These are phyloP conservation scores for Rhododendron simsii DNA, from an alignment of 148 eudicot genomes.

Conservation along the genomic window DNA sequence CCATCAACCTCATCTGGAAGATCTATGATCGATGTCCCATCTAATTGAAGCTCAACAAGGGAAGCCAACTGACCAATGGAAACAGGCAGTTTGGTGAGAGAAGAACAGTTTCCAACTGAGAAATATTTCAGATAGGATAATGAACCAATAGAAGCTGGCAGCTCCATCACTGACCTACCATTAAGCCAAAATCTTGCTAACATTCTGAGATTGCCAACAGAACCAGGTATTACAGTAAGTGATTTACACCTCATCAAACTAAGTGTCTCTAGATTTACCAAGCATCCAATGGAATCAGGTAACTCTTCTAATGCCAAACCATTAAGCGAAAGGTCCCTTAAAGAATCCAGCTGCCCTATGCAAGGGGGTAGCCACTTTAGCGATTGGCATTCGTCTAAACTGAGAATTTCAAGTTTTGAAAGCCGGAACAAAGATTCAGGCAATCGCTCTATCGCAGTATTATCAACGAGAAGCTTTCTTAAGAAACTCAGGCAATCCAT, in stretches of 20 bases:
- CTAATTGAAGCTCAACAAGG: slow-evolving; percentile 36
- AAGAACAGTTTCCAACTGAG: slow-evolving; percentile 26
- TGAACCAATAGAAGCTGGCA: slow-evolving; percentile 46
- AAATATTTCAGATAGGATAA: slow-evolving; percentile 33
- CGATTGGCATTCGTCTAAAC: slow-evolving; percentile 27
- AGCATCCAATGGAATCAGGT: slow-evolving; percentile 35
- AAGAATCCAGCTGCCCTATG: slow-evolving; percentile 34
- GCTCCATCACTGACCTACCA: slow-evolving; percentile 27
- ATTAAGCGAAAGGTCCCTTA: slow-evolving; percentile 33
- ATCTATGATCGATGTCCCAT: slow-evolving; percentile 19
- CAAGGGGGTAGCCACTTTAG: slow-evolving; percentile 34
- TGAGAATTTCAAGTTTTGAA: slow-evolving; percentile 43
- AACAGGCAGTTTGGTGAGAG: slow-evolving; percentile 30
- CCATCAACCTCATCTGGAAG: slow-evolving; percentile 46
- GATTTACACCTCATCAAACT: slow-evolving; percentile 29
- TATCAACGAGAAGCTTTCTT: slow-evolving; percentile 30
- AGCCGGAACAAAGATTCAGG: slow-evolving; percentile 38
- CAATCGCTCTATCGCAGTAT: slow-evolving; percentile 35
- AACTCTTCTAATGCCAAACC: slow-evolving; percentile 28
- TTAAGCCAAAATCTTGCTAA: slow-evolving; percentile 24
- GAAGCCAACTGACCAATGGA: slow-evolving; percentile 36
- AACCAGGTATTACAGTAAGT: slow-evolving; percentile 37
- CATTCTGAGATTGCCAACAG: slow-evolving; percentile 36
- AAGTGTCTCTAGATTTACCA: slow-evolving; percentile 40
- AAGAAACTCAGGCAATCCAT: slow-evolving; percentile 44